These are phyloP conservation scores for Mycotypha africana DNA, from an alignment of 371 early-diverging fungal species.

Conservation along the genomic window DNA sequence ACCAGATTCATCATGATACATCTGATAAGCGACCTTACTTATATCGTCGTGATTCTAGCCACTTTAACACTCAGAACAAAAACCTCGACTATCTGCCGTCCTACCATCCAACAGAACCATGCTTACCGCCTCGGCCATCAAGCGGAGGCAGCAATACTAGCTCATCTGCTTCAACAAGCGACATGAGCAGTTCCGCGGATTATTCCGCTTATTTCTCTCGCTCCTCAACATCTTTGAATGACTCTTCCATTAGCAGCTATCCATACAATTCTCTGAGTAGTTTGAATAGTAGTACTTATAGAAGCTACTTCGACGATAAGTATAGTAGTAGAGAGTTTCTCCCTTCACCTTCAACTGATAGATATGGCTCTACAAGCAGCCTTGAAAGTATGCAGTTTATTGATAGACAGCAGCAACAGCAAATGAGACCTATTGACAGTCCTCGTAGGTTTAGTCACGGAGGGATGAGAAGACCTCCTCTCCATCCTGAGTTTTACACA, in stretches of 20 bases:
- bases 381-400: neutral
- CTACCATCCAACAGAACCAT: no score
- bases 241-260: neutral
- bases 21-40: no score
- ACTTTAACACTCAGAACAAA: no score
- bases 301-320: slow-evolving; percentile 13
- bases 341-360: neutral
- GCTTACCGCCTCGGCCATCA: slow-evolving; percentile 11
- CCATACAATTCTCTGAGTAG: slow-evolving; percentile 2
- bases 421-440: slow-evolving; percentile 7
- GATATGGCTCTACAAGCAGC: slow-evolving; percentile 1
- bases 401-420: no score
- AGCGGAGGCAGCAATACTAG: slow-evolving; percentile 15
- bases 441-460: slow-evolving; percentile 2
- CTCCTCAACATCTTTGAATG: neutral
- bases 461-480: neutral
- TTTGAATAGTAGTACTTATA: slow-evolving; percentile 2
- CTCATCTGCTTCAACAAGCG: slow-evolving; percentile 8
- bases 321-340: no score
- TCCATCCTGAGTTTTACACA: slow-evolving; percentile 1
- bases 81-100: no score
- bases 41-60: no score
- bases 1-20: slow-evolving; percentile 5
- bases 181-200: slow-evolving; percentile 1
- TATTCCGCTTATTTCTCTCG: neutral